Percentiles rank a stretch among this genome's conserved stretches.
Conservation (phyloP, 2,329 filamentous ascomycete genomes). For the Penicillium rolfsii region DNA sequence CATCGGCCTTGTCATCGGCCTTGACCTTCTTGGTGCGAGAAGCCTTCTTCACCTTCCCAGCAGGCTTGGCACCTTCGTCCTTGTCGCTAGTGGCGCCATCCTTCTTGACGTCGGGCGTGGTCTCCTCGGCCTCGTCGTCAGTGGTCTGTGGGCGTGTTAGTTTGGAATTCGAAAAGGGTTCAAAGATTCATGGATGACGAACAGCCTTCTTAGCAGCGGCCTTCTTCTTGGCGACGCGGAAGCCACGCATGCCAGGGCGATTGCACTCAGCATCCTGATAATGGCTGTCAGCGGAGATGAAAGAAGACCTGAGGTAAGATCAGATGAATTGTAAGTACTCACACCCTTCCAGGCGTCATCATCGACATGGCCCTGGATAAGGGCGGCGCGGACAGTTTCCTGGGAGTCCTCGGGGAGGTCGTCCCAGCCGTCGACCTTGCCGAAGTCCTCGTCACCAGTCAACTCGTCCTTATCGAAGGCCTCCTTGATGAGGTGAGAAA, state of each 20-base stretch:
- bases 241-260: constrained; percentile 66
- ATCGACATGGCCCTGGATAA: constrained; percentile 78
- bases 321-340: constrained; percentile 42
- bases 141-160: background rate
- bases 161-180: background rate
- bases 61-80: background rate
- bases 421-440: constrained; percentile 78
- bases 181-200: background rate
- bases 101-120: constrained; percentile 20
- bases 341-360: constrained; percentile 88
- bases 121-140: background rate
- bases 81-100: constrained; percentile 17
- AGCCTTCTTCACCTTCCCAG: constrained; percentile 13
- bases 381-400: constrained; percentile 71
- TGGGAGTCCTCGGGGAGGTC: constrained; percentile 71
- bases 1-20: constrained; percentile 14
- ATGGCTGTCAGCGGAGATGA: background rate
- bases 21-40: constrained; percentile 13
- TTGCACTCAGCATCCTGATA: constrained; percentile 74
- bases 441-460: constrained; percentile 56
- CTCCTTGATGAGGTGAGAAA: constrained; percentile 9
- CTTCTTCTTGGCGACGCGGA: constrained; percentile 48
- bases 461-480: constrained; percentile 3
- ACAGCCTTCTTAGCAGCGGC: constrained; percentile 6
- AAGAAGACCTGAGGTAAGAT: no score